Conservation (phyloP, 2,329 filamentous ascomycete genomes). For the Onygenales sp. region DNA sequence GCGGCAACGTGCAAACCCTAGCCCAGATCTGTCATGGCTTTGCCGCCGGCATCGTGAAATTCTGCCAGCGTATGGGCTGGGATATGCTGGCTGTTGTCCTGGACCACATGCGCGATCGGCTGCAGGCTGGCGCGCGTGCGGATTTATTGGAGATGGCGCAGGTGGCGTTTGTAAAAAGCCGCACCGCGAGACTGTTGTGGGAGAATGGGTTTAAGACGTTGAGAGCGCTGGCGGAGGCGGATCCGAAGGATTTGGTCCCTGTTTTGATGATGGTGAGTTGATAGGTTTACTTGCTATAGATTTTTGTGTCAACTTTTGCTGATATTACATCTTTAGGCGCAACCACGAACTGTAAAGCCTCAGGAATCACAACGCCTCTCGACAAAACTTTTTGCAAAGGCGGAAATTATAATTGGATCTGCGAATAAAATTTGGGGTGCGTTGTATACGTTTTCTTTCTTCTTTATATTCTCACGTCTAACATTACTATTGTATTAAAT, state of each 20-base stretch:
- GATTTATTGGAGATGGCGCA: slow-evolving; percentile 63
- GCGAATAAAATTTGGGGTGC: slow-evolving; percentile 59
- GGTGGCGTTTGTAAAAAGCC: slow-evolving; percentile 67
- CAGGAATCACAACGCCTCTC: slow-evolving; percentile 51
- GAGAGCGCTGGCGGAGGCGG: slow-evolving; percentile 58
- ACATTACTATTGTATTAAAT: background rate
- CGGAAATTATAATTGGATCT: slow-evolving; percentile 57
- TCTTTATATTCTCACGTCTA: background rate
- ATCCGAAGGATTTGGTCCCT: slow-evolving; percentile 58
- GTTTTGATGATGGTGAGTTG: slow-evolving; percentile 57
- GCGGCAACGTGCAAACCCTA: slow-evolving; percentile 62
- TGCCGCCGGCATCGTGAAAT: slow-evolving; percentile 69
- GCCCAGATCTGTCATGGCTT: slow-evolving; percentile 70
- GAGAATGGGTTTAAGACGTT: slow-evolving; percentile 66
- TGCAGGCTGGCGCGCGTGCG: slow-evolving; percentile 61
- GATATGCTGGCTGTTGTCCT: slow-evolving; percentile 61
- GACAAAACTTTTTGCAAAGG: slow-evolving; percentile 57
- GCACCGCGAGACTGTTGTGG: slow-evolving; percentile 64
- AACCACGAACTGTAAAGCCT: slow-evolving; percentile 49
- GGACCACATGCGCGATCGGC: slow-evolving; percentile 65
- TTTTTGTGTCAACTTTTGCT: too few species aligned
- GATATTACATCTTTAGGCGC: slow-evolving; percentile 38
- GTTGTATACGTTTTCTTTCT: slow-evolving; percentile 5
- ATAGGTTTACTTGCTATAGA: background rate
- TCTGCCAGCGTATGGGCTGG: slow-evolving; percentile 70